Conservation (phyloP, 257 asterid species). For the Cinchona pubescens region DNA sequence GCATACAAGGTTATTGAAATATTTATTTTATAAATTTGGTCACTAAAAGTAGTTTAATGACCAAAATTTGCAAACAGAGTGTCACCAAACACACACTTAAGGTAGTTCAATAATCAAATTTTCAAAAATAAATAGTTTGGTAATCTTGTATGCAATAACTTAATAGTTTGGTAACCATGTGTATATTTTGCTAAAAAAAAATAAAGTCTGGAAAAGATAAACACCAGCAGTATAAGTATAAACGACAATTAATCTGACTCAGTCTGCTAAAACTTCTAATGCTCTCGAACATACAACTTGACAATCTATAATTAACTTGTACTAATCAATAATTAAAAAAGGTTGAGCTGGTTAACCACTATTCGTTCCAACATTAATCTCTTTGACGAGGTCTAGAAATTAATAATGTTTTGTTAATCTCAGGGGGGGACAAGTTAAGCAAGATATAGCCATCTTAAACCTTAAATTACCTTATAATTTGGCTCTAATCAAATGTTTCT, state of each 20-base stretch:
- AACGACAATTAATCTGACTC: constrained; percentile 4
- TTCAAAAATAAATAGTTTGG: too few relatives aligned
- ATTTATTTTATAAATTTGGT: too few relatives aligned
- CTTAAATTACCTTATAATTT: not conserved
- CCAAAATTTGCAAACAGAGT: too few relatives aligned
- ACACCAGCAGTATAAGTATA: not conserved
- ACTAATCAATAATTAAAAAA: constrained; percentile 9
- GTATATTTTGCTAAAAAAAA: too few relatives aligned
- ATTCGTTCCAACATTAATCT: not conserved
- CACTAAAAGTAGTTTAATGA: too few relatives aligned
- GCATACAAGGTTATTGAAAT: too few relatives aligned
- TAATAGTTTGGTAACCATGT: too few relatives aligned
- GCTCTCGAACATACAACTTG: not conserved
- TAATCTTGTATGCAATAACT: too few relatives aligned
- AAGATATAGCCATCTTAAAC: not conserved
- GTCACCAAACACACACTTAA: too few relatives aligned
- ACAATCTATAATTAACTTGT: not conserved
- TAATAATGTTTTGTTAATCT: constrained; percentile 1
- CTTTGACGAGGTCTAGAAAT: constrained; percentile 12
- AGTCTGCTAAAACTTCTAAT: not conserved
- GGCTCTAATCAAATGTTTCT: not conserved
- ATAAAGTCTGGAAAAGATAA: not conserved
- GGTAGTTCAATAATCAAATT: too few relatives aligned
- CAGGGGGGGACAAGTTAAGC: constrained; percentile 14
- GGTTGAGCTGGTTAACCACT: constrained; percentile 3